Percentiles rank a stretch among this genome's conserved stretches.
Evolutionary conservation across 257 asterid genomes (phyloP).

Genomic region (Rehmannia glutinosa): DNA sequence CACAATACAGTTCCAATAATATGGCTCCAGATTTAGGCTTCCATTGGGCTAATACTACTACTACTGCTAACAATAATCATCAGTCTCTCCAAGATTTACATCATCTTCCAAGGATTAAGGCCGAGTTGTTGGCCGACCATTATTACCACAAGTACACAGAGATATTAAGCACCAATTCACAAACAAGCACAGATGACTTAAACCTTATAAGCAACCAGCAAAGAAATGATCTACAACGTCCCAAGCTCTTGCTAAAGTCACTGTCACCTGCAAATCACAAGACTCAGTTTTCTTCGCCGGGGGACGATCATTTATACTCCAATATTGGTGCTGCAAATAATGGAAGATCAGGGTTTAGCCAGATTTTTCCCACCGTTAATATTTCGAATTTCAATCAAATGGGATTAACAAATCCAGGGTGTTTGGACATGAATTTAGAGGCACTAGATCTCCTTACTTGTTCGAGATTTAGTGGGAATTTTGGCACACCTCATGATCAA

Average conservation of each 20-base stretch:
- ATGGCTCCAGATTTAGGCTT: constrained; percentile 49
- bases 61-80: background rate
- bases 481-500: constrained; percentile 19
- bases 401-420: constrained; percentile 11
- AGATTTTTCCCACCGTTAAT: constrained; percentile 50
- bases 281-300: constrained; percentile 9
- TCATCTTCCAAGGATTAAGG: constrained; percentile 36
- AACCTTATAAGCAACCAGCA: background rate
- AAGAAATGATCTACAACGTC: constrained; percentile 21
- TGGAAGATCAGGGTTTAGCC: constrained; percentile 38
- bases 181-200: constrained; percentile 26
- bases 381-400: constrained; percentile 33
- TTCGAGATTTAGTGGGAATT: constrained; percentile 41
- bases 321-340: background rate
- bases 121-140: constrained; percentile 33
- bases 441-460: constrained; percentile 71
- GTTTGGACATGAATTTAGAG: constrained; percentile 52
- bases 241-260: constrained; percentile 42
- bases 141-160: constrained; percentile 39
- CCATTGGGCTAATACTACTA: constrained; percentile 30
- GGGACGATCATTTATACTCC: constrained; percentile 18
- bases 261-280: constrained; percentile 35
- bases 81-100: constrained; percentile 26
- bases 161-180: constrained; percentile 34
- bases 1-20: constrained; percentile 25